Conservation (phyloP, 2,329 filamentous ascomycete species). For the Ceratocystis ficicola region DNA sequence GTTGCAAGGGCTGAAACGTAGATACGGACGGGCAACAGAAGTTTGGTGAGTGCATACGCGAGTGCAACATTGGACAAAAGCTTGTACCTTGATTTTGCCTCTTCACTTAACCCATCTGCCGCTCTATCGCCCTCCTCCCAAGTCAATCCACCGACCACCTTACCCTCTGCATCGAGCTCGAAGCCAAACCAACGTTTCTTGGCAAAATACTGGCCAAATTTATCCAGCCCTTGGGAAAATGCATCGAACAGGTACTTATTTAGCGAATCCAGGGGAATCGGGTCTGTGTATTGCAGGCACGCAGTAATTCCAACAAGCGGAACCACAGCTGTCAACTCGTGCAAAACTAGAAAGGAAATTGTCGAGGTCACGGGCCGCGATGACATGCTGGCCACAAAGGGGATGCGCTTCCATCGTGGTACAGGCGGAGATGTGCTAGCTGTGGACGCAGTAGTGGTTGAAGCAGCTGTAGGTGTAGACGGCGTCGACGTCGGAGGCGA, state of each 20-base stretch:
- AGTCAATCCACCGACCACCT: constrained; percentile 27
- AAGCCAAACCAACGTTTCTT: constrained; percentile 72
- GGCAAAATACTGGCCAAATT: constrained; percentile 65
- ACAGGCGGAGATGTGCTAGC: background rate
- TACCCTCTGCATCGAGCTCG: constrained; percentile 28
- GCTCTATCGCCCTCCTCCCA: constrained; percentile 29
- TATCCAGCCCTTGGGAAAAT: constrained; percentile 51
- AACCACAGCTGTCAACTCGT: constrained; percentile 79
- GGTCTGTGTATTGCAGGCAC: constrained; percentile 66
- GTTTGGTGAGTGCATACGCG: constrained; percentile 84
- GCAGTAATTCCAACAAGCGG: constrained; percentile 64
- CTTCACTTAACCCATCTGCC: constrained; percentile 26
- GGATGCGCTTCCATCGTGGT: constrained; percentile 24
- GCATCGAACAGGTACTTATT: constrained; percentile 39
- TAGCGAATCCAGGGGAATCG: constrained; percentile 51
- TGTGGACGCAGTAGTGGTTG: background rate
- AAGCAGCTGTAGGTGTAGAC: background rate
- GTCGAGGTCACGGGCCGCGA: constrained; percentile 72
- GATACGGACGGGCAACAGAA: constrained; percentile 64
- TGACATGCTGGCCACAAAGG: constrained; percentile 57
- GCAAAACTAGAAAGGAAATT: constrained; percentile 74
- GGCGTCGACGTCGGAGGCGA: background rate
- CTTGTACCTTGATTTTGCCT: constrained; percentile 34
- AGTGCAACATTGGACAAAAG: constrained; percentile 63
- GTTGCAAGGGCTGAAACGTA: constrained; percentile 74